Evolutionary conservation across 495 filamentous ascomycete genomes (phyloP).

Genomic region (Lasiosphaeria hispida): DNA sequence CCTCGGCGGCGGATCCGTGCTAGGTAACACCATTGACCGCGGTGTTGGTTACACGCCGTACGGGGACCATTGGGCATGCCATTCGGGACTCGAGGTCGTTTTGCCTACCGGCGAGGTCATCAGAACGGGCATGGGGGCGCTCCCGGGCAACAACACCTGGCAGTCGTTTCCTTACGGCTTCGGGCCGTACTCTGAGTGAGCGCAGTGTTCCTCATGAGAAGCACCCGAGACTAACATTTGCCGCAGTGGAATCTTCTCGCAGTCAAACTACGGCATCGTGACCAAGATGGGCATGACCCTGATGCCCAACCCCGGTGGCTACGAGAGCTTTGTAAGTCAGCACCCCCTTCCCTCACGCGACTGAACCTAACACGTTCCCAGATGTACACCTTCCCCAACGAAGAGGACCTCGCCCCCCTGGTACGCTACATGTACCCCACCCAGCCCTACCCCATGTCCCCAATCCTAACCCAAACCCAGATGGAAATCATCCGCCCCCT

Average conservation of each 20-base stretch:
- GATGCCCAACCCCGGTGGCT: slow-evolving; percentile 52
- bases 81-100: slow-evolving; percentile 57
- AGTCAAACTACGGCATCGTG: slow-evolving; percentile 58
- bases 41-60: slow-evolving; percentile 57
- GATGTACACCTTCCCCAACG: slow-evolving; percentile 52
- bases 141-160: slow-evolving; percentile 47
- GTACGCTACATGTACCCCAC: too few species aligned
- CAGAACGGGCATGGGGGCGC: slow-evolving; percentile 59
- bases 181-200: slow-evolving; percentile 54
- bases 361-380: slow-evolving; percentile 25
- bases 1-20: slow-evolving; percentile 49
- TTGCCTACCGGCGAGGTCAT: slow-evolving; percentile 54
- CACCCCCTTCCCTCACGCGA: neutral
- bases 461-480: slow-evolving; percentile 14
- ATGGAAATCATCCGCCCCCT: slow-evolving; percentile 53
- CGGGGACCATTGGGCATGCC: slow-evolving; percentile 53
- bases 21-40: slow-evolving; percentile 53
- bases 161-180: slow-evolving; percentile 56
- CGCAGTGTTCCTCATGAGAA: slow-evolving; percentile 24
- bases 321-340: slow-evolving; percentile 44
- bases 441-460: too few species aligned
- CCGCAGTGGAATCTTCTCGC: slow-evolving; percentile 55
- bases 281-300: slow-evolving; percentile 56
- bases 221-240: slow-evolving; percentile 51
- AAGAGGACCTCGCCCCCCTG: slow-evolving; percentile 49